Conservation (phyloP, 2,329 filamentous ascomycete genomes). For the Alternaria panax region DNA sequence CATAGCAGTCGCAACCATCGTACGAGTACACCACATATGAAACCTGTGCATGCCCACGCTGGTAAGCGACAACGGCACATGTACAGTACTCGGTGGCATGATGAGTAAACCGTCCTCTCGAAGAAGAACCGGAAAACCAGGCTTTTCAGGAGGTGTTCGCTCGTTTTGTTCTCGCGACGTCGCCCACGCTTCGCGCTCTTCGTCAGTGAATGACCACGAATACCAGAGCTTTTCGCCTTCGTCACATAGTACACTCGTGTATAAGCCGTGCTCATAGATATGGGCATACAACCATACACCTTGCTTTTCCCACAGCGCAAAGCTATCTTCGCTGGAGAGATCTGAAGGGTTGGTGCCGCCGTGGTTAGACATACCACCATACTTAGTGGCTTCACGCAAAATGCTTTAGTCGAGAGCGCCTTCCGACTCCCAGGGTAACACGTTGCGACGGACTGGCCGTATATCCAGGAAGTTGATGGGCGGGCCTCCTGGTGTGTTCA, state of each 20-base stretch:
- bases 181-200: not conserved
- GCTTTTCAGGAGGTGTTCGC: not conserved
- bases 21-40: not conserved
- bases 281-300: not conserved
- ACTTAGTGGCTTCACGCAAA: not conserved
- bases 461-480: not conserved
- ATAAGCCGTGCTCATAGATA: not conserved
- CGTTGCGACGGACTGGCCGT: not conserved
- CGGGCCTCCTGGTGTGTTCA: not conserved
- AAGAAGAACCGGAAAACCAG: not conserved
- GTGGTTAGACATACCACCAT: not conserved
- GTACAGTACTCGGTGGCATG: not conserved
- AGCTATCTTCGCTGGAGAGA: not conserved
- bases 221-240: not conserved
- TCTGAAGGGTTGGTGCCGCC: not conserved
- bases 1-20: not conserved
- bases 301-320: not conserved
- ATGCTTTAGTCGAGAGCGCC: not conserved
- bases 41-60: not conserved
- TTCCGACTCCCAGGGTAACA: not conserved
- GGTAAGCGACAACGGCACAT: not conserved
- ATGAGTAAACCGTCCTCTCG: not conserved
- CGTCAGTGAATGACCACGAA: not conserved
- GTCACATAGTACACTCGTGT: not conserved
- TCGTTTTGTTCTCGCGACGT: not conserved